Conservation (phyloP, 805 yeast genomes). For the Starmerella apis region DNA sequence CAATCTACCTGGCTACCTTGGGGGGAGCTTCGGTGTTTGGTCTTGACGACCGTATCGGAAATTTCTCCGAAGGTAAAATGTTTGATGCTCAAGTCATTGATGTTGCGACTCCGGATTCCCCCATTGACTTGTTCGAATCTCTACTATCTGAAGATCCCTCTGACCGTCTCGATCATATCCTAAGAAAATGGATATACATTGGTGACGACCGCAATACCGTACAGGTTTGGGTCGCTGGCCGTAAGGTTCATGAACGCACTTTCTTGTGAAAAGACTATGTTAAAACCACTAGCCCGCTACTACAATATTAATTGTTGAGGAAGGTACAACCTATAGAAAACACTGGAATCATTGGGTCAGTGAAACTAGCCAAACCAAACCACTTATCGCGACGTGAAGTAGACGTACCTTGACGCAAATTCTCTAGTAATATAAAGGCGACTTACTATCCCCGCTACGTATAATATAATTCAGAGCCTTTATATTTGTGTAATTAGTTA, state of each 20-base stretch:
- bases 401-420: too few relatives aligned
- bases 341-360: too few relatives aligned
- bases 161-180: slow-evolving; percentile 42
- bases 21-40: slow-evolving; percentile 81
- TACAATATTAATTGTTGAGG: too few relatives aligned
- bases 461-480: too few relatives aligned
- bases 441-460: too few relatives aligned
- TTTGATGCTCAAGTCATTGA: slow-evolving; percentile 80
- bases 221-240: slow-evolving; percentile 76
- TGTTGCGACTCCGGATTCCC: slow-evolving; percentile 43
- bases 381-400: too few relatives aligned
- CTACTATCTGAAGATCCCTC: slow-evolving; percentile 21
- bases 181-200: slow-evolving; percentile 74
- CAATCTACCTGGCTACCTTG: slow-evolving; percentile 66
- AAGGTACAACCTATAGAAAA: too few relatives aligned
- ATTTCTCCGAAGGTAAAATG: slow-evolving; percentile 63
- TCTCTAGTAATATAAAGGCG: too few relatives aligned
- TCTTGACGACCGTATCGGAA: slow-evolving; percentile 49
- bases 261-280: neutral
- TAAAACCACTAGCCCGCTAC: too few relatives aligned
- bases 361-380: too few relatives aligned
- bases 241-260: slow-evolving; percentile 38
- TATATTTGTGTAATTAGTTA: too few relatives aligned
- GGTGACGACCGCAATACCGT: slow-evolving; percentile 88
- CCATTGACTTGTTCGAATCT: slow-evolving; percentile 68